These are phyloP conservation scores for Brassica nigra DNA, from an alignment of 345 rosid species.

Conservation along the genomic window DNA sequence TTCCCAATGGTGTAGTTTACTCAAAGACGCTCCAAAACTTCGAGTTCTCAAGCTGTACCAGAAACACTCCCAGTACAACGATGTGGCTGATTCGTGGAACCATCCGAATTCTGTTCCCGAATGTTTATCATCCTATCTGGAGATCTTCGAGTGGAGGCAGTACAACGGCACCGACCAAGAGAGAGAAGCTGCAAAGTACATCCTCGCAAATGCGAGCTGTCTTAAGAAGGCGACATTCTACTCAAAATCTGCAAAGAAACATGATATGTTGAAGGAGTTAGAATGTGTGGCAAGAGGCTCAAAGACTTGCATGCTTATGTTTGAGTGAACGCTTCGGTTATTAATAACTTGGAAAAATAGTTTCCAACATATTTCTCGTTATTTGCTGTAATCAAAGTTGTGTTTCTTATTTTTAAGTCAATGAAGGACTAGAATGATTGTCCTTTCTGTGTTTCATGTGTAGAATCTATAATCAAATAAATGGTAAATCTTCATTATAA, in stretches of 20 bases:
- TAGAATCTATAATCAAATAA: no score
- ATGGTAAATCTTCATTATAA: background rate
- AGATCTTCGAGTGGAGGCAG: slow-evolving; percentile 27
- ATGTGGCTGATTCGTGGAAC: background rate
- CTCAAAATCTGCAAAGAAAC: slow-evolving; percentile 6
- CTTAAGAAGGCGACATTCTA: slow-evolving; percentile 13
- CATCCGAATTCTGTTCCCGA: background rate
- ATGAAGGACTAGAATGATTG: background rate
- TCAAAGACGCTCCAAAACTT: slow-evolving; percentile 4
- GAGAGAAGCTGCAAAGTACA: slow-evolving; percentile 16
- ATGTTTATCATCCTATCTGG: slow-evolving; percentile 16
- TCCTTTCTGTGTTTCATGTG: background rate
- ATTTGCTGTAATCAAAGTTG: background rate
- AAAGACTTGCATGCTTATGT: slow-evolving; percentile 3
- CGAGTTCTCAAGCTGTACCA: slow-evolving; percentile 20
- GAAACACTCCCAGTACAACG: background rate
- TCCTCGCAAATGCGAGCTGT: background rate
- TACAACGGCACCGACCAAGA: slow-evolving; percentile 5
- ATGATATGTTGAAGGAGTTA: slow-evolving; percentile 2
- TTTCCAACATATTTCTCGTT: background rate
- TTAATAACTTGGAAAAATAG: background rate
- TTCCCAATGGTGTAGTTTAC: slow-evolving; percentile 4
- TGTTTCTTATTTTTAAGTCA: background rate
- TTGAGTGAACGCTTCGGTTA: background rate
- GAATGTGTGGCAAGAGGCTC: slow-evolving; percentile 22